Percentiles rank a stretch among this genome's conserved stretches.
These are phyloP conservation scores for Saccharomyces kudriavzevii DNA, from an alignment of 805 yeast species.

Conservation along the genomic window DNA sequence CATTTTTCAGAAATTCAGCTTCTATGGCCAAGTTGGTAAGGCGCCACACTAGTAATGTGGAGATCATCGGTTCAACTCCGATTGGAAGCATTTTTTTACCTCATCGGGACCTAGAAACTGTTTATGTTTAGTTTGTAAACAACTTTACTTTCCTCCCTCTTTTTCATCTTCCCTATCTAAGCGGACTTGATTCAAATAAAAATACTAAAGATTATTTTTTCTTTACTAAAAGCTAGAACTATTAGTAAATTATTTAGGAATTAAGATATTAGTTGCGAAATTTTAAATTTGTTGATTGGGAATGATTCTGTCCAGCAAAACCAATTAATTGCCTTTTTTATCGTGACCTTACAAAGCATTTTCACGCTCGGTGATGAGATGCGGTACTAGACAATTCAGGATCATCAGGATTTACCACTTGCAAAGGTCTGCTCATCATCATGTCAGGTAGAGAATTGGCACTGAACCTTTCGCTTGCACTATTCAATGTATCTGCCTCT, in stretches of 20 bases:
- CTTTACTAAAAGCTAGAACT: not conserved
- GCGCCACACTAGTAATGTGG: slow-evolving; percentile 87
- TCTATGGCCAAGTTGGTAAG: slow-evolving; percentile 68
- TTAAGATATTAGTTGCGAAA: not conserved
- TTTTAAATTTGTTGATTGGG: not conserved
- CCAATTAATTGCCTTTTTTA: not conserved
- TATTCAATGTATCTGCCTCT: slow-evolving; percentile 14
- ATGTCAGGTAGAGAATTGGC: slow-evolving; percentile 47
- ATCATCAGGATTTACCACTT: slow-evolving; percentile 43
- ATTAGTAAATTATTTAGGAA: not conserved
- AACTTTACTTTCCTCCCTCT: too few species aligned
- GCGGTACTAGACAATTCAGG: not conserved
- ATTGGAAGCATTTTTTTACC: slow-evolving; percentile 51
- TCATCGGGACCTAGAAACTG: slow-evolving; percentile 5
- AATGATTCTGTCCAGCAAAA: not conserved
- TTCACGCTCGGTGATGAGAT: not conserved
- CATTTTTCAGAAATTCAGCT: slow-evolving; percentile 26
- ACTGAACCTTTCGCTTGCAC: slow-evolving; percentile 43
- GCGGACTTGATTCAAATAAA: too few species aligned
- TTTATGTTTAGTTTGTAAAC: not conserved
- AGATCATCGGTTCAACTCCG: slow-evolving; percentile 77
- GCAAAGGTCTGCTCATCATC: slow-evolving; percentile 34
- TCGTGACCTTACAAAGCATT: not conserved
- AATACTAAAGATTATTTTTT: not conserved
- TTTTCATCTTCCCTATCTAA: too few species aligned